Base-by-base conservation (phyloP, 164 flowering plant genomes). In the Vitis rotundifolia region DNA sequence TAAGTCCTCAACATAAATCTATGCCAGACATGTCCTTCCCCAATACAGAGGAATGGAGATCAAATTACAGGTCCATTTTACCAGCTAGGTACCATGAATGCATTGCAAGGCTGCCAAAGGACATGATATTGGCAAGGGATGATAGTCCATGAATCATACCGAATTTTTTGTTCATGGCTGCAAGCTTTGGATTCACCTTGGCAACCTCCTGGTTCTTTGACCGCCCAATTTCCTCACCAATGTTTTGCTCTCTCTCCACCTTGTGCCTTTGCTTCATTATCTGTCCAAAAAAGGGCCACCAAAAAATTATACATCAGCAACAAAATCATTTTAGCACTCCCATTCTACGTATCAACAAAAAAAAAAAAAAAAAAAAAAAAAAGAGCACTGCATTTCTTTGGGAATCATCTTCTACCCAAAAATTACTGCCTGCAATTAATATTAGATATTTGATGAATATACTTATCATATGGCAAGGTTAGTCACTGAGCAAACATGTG, bases 221-320 rank as follows among this genome's bases (percentile, higher is more conserved):
- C 99, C 96, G 82, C 64, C 99, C 99, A 67, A 90, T 71, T 79
- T 95, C 99, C 10, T 90, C 94, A 22, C 99, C 99, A 56, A 95
- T 93, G 54, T 83, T 89, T 65, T 79, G 72, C 73, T 95, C 99
- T 68, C 89, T 86, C 85, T 95, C 99, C 71, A 93, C 85, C 82
- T 95, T 95, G 84, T 95, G 99, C 79, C 98, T 89, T 79, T 91
- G 85, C 83, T 89, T 93, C 99, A 95, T 95, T 91, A 90, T 89
- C 99, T 94, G 73, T 29, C 44, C 67, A 60, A 71, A 66, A 72
- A 22, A 2, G 26, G 26, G 26, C 26, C 26, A 31, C 26, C 26
- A 22, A 22, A 22, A 70, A 19, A 54, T 1, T 14, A 67, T 19
- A 29, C 13, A 18, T n/a, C 48, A 16, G 13, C 15, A 2, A 12